phyloP scores from a whole-genome alignment of 1,139 yeast genomes.

The Yamadazyma sp. region DNA sequence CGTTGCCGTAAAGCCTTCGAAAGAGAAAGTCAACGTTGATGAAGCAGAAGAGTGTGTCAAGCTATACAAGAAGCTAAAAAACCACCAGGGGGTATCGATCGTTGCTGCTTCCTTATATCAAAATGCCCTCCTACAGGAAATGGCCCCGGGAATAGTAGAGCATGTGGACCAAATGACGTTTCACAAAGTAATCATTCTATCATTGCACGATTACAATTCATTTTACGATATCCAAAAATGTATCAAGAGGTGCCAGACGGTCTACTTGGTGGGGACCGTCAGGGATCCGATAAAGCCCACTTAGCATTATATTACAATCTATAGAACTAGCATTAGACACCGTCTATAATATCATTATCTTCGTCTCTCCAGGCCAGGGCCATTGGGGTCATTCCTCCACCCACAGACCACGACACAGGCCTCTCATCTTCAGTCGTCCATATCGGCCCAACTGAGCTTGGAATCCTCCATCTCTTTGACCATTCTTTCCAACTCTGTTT shows the following conservation, averaged over 20 bases:
- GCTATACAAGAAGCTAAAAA: conserved; percentile 5
- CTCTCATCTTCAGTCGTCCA: conserved; percentile 11
- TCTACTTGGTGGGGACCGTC: conserved; percentile 12
- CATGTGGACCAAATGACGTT: conserved; percentile 5
- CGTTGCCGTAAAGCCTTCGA: not conserved
- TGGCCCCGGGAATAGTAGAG: conserved; percentile 4
- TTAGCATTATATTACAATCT: no score
- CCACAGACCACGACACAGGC: no score
- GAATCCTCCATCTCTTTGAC: conserved; percentile 31
- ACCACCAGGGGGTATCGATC: conserved; percentile 9
- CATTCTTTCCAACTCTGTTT: conserved; percentile 29
- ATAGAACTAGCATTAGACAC: no score
- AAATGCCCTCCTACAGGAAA: conserved; percentile 13
- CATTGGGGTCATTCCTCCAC: no score
- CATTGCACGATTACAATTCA: conserved; percentile 11
- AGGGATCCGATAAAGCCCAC: conserved; percentile 5
- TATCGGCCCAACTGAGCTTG: conserved; percentile 35
- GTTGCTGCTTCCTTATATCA: conserved; percentile 14
- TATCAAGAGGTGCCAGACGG: conserved; percentile 8
- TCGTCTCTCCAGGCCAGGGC: no score
- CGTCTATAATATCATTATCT: no score
- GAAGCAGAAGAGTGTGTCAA: conserved; percentile 13
- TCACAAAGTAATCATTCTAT: conserved; percentile 13
- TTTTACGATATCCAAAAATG: conserved; percentile 10
- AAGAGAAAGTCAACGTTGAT: conserved; percentile 10